These are phyloP conservation scores for Arachis stenosperma DNA, from an alignment of 306 rosid genomes.

Conservation along the genomic window DNA sequence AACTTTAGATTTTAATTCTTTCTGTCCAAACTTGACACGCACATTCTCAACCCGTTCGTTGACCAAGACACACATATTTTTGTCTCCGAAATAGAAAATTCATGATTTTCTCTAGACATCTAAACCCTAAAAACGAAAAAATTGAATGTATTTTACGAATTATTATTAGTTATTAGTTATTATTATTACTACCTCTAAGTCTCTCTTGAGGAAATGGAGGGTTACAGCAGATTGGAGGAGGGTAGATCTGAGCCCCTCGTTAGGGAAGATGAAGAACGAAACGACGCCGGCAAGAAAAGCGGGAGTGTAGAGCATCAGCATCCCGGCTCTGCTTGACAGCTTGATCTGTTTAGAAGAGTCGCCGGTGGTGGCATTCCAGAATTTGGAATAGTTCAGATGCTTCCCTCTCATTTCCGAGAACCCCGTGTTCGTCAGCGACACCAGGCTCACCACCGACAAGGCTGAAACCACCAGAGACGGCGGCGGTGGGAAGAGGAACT, in stretches of 20 bases:
- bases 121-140: not conserved
- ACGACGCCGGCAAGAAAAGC: slow-evolving; percentile 61
- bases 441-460: slow-evolving; percentile 51
- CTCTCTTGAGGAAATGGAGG: slow-evolving; percentile 80
- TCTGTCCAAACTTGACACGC: no score
- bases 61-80: no score
- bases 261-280: slow-evolving; percentile 52
- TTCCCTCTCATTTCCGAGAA: slow-evolving; percentile 57
- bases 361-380: slow-evolving; percentile 34
- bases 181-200: slow-evolving; percentile 55
- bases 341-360: not conserved
- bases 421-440: slow-evolving; percentile 42
- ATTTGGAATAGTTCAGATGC: slow-evolving; percentile 75
- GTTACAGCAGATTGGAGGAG: slow-evolving; percentile 60
- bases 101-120: no score
- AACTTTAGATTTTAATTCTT: no score
- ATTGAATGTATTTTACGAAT: no score
- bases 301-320: slow-evolving; percentile 67
- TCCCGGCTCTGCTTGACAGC: slow-evolving; percentile 57
- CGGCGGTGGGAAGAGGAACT: slow-evolving; percentile 57
- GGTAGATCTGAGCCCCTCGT: slow-evolving; percentile 40
- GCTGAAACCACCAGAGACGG: slow-evolving; percentile 48
- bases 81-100: no score
- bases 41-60: no score
- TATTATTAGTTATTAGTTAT: no score